These are phyloP conservation scores for grape (Vitis vinifera) DNA, from an alignment of 164 flowering plant genomes.

Conservation along the genomic window ASM3070453v1 NC_081815.1:5930001-5930500, in stretches of 20 bases:
- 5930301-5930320: conserved; percentile 90
- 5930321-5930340: conserved; percentile 85
- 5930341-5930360: conserved; percentile 81
- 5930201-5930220: conserved; percentile 91
- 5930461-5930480: conserved; percentile 83
- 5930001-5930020: conserved; percentile 28
- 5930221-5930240: conserved; percentile 45
- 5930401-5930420: conserved; percentile 85
- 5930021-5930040: conserved; percentile 66
- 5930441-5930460: conserved; percentile 90
- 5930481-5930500: conserved; percentile 85
- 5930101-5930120: conserved; percentile 87
- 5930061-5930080: conserved; percentile 88
- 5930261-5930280: conserved; percentile 70
- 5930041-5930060: conserved; percentile 80
- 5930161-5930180: conserved; percentile 86
- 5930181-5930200: conserved; percentile 83
- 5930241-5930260: conserved; percentile 65
- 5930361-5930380: conserved; percentile 68
- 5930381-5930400: conserved; percentile 93
- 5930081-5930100: conserved; percentile 67
- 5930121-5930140: conserved; percentile 94
- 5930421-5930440: conserved; percentile 91
- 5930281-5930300: conserved; percentile 73
- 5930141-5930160: conserved; percentile 67